These are phyloP conservation scores for Arxiozyma bovina DNA, from an alignment of 1,139 yeast genomes.

Conservation along the genomic window DNA sequence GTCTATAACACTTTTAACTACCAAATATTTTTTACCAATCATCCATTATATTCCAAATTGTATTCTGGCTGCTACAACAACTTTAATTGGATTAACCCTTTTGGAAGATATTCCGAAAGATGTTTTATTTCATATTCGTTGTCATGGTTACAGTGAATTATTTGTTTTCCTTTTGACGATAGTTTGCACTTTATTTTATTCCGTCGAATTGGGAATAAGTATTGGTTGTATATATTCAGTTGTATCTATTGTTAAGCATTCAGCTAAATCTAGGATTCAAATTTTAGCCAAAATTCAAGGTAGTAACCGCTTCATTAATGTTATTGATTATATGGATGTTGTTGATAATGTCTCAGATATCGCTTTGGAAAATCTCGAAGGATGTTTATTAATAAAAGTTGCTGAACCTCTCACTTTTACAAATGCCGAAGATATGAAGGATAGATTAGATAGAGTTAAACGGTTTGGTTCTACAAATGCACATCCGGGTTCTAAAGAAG, in stretches of 20 bases:
- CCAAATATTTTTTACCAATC: slow-evolving; percentile 50
- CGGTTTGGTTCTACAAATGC: slow-evolving; percentile 73
- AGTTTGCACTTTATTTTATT: slow-evolving; percentile 62
- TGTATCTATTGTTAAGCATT: slow-evolving; percentile 71
- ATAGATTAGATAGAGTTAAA: slow-evolving; percentile 69
- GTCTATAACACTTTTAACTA: slow-evolving; percentile 54
- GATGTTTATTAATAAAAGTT: slow-evolving; percentile 75
- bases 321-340: slow-evolving; percentile 42
- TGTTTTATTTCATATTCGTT: slow-evolving; percentile 59
- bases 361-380: slow-evolving; percentile 36
- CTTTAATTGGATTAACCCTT: slow-evolving; percentile 68
- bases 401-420: slow-evolving; percentile 94
- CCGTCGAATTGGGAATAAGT: slow-evolving; percentile 84
- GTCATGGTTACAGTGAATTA: slow-evolving; percentile 71
- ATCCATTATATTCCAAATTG: slow-evolving; percentile 74
- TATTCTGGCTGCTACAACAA: slow-evolving; percentile 71
- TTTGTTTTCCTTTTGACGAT: slow-evolving; percentile 67
- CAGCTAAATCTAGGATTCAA: slow-evolving; percentile 83
- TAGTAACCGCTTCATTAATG: slow-evolving; percentile 66
- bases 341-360: background rate
- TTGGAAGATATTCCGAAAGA: slow-evolving; percentile 86
- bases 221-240: slow-evolving; percentile 77
- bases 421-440: slow-evolving; percentile 73
- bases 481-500: slow-evolving; percentile 71
- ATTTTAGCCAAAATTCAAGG: slow-evolving; percentile 78